phyloP scores from a whole-genome alignment of 495 filamentous ascomycete species.

The Penicillium canariense region DNA sequence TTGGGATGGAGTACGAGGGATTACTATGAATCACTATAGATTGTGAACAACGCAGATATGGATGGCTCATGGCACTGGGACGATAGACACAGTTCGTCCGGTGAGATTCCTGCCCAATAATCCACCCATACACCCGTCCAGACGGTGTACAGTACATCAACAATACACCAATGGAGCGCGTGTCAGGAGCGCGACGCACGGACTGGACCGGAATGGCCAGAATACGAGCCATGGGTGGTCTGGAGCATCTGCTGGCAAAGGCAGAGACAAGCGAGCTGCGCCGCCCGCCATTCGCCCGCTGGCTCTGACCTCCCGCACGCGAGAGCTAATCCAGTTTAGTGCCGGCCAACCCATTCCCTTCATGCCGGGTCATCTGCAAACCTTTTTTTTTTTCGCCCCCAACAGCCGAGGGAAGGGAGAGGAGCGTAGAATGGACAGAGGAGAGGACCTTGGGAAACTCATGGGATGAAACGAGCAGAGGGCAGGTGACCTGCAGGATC shows the following conservation, averaged over 20 bases:
- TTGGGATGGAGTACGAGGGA: neutral
- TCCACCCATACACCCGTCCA: neutral
- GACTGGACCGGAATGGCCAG: conserved; percentile 22
- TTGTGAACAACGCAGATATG: too few species aligned
- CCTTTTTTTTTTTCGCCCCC: conserved; percentile 14
- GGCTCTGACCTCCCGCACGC: neutral
- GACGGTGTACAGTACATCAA: neutral
- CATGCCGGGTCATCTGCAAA: conserved; percentile 3
- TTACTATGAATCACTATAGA: too few species aligned
- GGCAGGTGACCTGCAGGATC: too few species aligned
- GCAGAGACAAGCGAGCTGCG: conserved; percentile 27
- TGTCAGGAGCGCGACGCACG: conserved; percentile 18
- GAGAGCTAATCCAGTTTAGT: conserved; percentile 3
- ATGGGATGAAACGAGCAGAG: too few species aligned
- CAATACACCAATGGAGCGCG: conserved; percentile 2
- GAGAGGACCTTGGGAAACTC: neutral
- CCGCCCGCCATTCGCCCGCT: conserved; percentile 10
- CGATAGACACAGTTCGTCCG: too few species aligned
- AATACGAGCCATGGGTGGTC: conserved; percentile 22
- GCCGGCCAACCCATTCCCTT: neutral
- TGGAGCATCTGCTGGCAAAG: conserved; percentile 4
- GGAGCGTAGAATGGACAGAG: neutral
- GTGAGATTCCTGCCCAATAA: conserved; percentile 15
- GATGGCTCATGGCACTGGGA: too few species aligned
- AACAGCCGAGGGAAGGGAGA: conserved; percentile 9